Base-by-base conservation (phyloP, 1,284 basidiomycete genomes). In the Microbotryum silenes-acaulis region DNA sequence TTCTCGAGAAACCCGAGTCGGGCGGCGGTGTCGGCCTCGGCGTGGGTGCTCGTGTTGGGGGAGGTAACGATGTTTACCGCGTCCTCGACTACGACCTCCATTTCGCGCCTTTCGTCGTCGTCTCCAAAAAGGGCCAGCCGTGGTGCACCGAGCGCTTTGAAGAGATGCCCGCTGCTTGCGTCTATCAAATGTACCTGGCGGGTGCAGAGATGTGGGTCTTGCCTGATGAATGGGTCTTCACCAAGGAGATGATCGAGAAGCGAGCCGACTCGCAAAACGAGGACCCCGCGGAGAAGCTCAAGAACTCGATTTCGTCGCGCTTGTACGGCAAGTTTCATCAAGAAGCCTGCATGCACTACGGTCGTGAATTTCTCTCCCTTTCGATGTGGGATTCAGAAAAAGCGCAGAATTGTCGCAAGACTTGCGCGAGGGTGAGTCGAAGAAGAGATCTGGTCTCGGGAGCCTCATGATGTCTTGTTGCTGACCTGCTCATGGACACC, bases 261-360 rank as follows among this genome's bases (percentile, higher is more conserved):
- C 50, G 46, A 16, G 52, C 56, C 7, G 66, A 61, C 27, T 44
- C 27, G 14, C 61, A 63, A 33, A 63, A 57, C 46, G 64, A 60
- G 53, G 69, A 72, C 48, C 69, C 71, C 23, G 70, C 69, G 9
- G 65, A 70, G 49, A 69, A 65, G 50, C 61, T 74, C 45, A 70
- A 72, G 71, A 67, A 64, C 49, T 64, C 71, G 8, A 73, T 74
- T 58, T 65, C 70, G 29, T 66, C 67, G 18, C 61, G 71, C 25
- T 60, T 74, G 46, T 74, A 72, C 57, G 72, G 68, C 56, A 74
- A 74, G 49, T 74, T 72, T 54, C 70, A 71, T 54, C 68, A 70
- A 42, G 73, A 74, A 53, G 72, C 72, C 31, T 74, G 73, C 61
- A 73, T 74, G 72, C 72, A 74, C 57, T 73, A 73, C 53, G 73